phyloP scores from a whole-genome alignment of 2,329 filamentous ascomycete genomes.

The Epichloe sp. region DNA sequence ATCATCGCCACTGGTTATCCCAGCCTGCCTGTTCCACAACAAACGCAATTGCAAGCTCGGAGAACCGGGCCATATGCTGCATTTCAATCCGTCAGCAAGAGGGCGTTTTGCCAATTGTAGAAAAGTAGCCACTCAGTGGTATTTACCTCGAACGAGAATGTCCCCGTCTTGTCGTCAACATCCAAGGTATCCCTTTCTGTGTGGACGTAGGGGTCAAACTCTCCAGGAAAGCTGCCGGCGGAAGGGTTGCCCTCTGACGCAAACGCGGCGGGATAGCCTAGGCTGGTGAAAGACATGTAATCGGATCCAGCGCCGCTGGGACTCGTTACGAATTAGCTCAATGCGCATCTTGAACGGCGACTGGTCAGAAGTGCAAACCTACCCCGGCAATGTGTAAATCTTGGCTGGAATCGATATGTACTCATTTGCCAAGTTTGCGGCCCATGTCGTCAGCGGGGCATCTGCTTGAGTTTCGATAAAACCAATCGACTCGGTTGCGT shows the following conservation, averaged over 20 bases:
- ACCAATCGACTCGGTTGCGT: conserved; percentile 26
- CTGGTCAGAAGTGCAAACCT: conserved; percentile 4
- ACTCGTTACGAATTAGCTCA: no score
- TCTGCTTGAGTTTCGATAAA: conserved; percentile 26
- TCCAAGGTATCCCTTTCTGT: conserved; percentile 23
- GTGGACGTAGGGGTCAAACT: conserved; percentile 27
- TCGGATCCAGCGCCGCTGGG: conserved; percentile 24
- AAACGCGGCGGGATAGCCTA: conserved; percentile 26
- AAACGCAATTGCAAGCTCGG: conserved; percentile 26
- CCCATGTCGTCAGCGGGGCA: conserved; percentile 22
- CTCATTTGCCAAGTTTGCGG: conserved; percentile 19
- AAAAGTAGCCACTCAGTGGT: background rate
- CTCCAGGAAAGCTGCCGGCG: conserved; percentile 16
- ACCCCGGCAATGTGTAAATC: conserved; percentile 19
- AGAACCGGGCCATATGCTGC: conserved; percentile 27
- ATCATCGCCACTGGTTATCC: conserved; percentile 25
- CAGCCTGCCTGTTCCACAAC: conserved; percentile 26
- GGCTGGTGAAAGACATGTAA: conserved; percentile 27
- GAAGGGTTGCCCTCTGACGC: conserved; percentile 25
- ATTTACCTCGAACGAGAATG: conserved; percentile 24
- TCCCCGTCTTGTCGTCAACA: conserved; percentile 23
- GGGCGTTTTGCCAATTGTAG: conserved; percentile 1
- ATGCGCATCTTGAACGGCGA: background rate
- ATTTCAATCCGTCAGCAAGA: background rate
- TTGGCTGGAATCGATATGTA: conserved; percentile 23